phyloP scores from a whole-genome alignment of 345 rosid genomes.

The Eucalyptus urophylla region DNA sequence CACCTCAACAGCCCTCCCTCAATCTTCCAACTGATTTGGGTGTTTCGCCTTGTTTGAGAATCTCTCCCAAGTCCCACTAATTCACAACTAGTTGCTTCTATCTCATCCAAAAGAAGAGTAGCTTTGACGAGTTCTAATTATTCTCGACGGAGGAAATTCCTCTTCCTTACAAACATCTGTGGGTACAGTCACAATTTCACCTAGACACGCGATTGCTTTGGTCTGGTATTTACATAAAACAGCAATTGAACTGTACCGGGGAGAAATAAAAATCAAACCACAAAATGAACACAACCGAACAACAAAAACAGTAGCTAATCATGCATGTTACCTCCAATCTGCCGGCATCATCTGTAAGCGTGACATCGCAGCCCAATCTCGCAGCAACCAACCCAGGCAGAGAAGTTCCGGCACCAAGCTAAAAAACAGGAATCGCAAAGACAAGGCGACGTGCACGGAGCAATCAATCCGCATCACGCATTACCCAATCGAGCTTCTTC shows the following conservation, averaged over 20 bases:
- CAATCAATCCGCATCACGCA: background rate
- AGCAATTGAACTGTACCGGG: background rate
- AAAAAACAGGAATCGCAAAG: background rate
- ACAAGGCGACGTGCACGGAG: background rate
- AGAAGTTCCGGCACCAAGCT: constrained; percentile 81
- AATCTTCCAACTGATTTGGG: background rate
- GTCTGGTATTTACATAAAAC: background rate
- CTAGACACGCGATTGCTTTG: background rate
- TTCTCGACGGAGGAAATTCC: background rate
- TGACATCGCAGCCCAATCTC: constrained; percentile 61
- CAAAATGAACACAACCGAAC: background rate
- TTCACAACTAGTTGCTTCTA: background rate
- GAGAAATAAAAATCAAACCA: background rate
- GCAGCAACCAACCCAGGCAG: constrained; percentile 79
- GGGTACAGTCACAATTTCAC: background rate
- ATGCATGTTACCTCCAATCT: constrained; percentile 36
- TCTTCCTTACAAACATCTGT: background rate
- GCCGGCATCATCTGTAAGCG: constrained; percentile 54
- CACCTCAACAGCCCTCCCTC: background rate
- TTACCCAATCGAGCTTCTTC: background rate
- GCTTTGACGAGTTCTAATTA: background rate
- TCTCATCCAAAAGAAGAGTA: background rate
- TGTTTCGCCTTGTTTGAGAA: background rate
- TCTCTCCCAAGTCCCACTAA: background rate
- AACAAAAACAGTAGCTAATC: background rate